phyloP scores from a whole-genome alignment of 768 basidiomycete genomes.

The Trametopsis cervina region DNA sequence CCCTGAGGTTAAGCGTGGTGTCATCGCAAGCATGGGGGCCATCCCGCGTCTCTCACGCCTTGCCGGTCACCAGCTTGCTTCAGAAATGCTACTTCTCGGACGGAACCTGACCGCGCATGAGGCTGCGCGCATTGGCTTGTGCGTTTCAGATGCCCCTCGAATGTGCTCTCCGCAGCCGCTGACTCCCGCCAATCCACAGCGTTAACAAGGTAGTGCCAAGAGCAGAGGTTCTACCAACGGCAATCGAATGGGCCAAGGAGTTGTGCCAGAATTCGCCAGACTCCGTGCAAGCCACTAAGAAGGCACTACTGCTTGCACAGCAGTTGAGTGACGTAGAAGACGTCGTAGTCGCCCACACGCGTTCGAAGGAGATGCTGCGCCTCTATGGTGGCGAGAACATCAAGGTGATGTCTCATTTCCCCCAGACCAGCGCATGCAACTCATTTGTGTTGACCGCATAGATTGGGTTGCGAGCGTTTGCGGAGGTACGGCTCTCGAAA shows the following conservation, averaged over 20 bases:
- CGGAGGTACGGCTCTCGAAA: constrained; percentile 45
- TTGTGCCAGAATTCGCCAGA: constrained; percentile 70
- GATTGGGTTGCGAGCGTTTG: constrained; percentile 69
- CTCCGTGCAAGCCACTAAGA: constrained; percentile 70
- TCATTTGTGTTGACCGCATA: constrained; percentile 17
- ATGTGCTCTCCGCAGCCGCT: no score
- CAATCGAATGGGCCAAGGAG: constrained; percentile 52
- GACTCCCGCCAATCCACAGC: constrained; percentile 36
- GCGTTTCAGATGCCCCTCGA: no score
- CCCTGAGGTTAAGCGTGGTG: constrained; percentile 75
- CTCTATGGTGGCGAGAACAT: constrained; percentile 62
- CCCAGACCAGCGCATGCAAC: no score
- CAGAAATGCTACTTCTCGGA: constrained; percentile 73
- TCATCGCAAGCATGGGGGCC: constrained; percentile 63
- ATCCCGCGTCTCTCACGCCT: constrained; percentile 63
- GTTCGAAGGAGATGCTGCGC: constrained; percentile 41
- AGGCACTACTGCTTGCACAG: constrained; percentile 48
- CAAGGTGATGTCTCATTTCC: no score
- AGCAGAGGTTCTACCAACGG: constrained; percentile 48
- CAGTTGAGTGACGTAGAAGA: constrained; percentile 47
- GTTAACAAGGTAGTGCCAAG: constrained; percentile 65
- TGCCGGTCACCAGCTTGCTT: constrained; percentile 73
- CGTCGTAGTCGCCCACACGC: constrained; percentile 38
- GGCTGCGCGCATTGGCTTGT: constrained; percentile 75
- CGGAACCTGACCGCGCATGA: constrained; percentile 59